A percentile compares a stretch with the other conserved stretches of the same genome.
These are phyloP conservation scores for Thielaviopsis euricoi DNA, from an alignment of 2,329 filamentous ascomycete species.

Conservation along the genomic window DNA sequence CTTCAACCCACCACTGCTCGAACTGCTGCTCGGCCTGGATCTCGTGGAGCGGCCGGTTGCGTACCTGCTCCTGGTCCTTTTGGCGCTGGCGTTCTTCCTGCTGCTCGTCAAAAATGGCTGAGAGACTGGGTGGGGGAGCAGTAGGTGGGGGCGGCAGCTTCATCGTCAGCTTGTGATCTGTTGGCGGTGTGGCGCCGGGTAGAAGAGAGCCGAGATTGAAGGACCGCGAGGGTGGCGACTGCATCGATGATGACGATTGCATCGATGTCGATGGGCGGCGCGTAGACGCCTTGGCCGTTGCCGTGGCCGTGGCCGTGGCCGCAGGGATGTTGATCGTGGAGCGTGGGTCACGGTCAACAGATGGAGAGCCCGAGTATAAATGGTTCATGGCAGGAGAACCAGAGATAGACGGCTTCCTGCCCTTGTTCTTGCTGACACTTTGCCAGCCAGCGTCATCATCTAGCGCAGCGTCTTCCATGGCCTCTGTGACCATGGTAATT, in stretches of 20 bases:
- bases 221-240: slow-evolving; percentile 1
- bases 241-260: not conserved
- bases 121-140: slow-evolving; percentile 37
- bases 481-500: slow-evolving; percentile 5
- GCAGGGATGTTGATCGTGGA: not conserved
- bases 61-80: slow-evolving; percentile 57
- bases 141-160: slow-evolving; percentile 7
- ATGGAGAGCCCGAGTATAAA: not conserved
- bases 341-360: not conserved
- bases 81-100: slow-evolving; percentile 55
- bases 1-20: slow-evolving; percentile 89
- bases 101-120: slow-evolving; percentile 80
- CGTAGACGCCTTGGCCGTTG: too few species aligned
- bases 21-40: slow-evolving; percentile 97
- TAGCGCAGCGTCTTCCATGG: slow-evolving; percentile 7
- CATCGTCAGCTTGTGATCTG: slow-evolving; percentile 48
- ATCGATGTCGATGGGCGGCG: not conserved
- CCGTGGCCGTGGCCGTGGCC: not conserved
- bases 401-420: slow-evolving; percentile 1
- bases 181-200: slow-evolving; percentile 28
- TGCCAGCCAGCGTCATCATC: slow-evolving; percentile 8
- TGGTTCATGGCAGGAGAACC: not conserved
- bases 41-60: slow-evolving; percentile 78
- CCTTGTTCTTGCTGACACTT: slow-evolving; percentile 1
- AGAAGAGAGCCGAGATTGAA: slow-evolving; percentile 8